phyloP scores from a whole-genome alignment of 2,329 filamentous ascomycete genomes.

The Cladosporium sp. region DNA sequence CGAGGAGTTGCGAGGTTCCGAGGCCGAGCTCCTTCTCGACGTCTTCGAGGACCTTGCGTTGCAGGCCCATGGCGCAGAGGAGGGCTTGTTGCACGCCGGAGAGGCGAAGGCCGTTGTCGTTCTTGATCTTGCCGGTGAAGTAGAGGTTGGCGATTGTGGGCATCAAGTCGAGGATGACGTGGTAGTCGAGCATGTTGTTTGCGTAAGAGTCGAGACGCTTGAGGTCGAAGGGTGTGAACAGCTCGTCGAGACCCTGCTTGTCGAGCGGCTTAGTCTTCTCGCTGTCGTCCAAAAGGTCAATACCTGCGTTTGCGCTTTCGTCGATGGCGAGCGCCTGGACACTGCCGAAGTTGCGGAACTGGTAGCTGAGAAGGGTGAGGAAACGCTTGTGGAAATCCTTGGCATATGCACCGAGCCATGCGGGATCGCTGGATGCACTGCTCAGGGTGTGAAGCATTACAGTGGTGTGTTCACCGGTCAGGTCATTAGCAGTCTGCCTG shows the following conservation, averaged over 20 bases:
- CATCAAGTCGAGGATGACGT: constrained; percentile 91
- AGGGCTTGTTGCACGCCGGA: constrained; percentile 84
- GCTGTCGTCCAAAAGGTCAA: constrained; percentile 60
- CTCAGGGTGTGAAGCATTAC: constrained; percentile 87
- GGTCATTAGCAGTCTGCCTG: constrained; percentile 90
- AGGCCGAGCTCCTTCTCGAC: constrained; percentile 78
- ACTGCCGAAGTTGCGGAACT: constrained; percentile 81
- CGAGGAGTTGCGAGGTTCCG: constrained; percentile 76
- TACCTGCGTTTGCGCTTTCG: constrained; percentile 75
- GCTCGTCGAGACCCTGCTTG: constrained; percentile 73
- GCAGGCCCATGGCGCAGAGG: constrained; percentile 85
- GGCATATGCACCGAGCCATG: constrained; percentile 88
- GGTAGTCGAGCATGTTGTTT: constrained; percentile 96
- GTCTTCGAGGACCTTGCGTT: constrained; percentile 82
- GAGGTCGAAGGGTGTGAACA: constrained; percentile 87
- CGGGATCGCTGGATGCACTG: constrained; percentile 65
- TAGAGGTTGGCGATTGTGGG: constrained; percentile 80
- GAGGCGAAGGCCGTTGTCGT: constrained; percentile 59
- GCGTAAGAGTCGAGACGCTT: constrained; percentile 95
- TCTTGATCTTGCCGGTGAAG: constrained; percentile 72
- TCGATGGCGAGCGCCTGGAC: constrained; percentile 82
- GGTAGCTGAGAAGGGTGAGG: constrained; percentile 83
- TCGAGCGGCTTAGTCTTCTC: constrained; percentile 60
- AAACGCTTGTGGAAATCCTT: constrained; percentile 96
- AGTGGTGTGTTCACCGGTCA: constrained; percentile 96